Evolutionary conservation across 1,139 yeast genomes (phyloP), one percentile per base, ranked within the genome.

Genomic region (Debaryomycetaceae sp.): DNA sequence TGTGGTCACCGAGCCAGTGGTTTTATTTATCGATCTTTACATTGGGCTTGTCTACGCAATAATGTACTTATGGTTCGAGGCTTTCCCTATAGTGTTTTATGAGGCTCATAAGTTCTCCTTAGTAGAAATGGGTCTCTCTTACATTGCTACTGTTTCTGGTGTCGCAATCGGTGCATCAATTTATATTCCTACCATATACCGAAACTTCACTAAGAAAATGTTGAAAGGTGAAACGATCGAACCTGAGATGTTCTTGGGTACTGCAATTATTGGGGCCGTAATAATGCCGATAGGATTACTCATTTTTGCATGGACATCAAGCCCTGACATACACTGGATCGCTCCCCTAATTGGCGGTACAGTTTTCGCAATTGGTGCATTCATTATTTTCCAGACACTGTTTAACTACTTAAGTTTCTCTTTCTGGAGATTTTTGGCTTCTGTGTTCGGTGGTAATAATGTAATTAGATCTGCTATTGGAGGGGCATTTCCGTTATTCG

Each of bases 401-500:
- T 68, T 54, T 43, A 73, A 77, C 42, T 85, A 84, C 52, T 67
- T 83, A 34, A 81, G 81, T 5, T 83, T 81, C 56, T 77, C 84
- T 0, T 84, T 81, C 55, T 61, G 56, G 39, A 58, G 65, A 38
- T 71, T 67, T 50, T 56, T 75, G 52, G 85, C 84, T 0, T 78
- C 84, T 5, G 82, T 77, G 4, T 78, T 75, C 55, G 83, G 83
- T 1, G 73, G 79, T 18, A 78, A 78, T 49, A 78, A 70, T 11
- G 61, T 78, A 40, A 67, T 70, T 48, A 66, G 85, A 49, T 70
- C 81, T 1, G 61, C 64, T 2, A 65, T 78, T 54, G 87, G 82
- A 0, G 80, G 80, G 29, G 76, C 75, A 4, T 81, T 81, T 67
- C 87, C 87, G 34, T 60, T 81, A 36, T 79, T 81, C 52, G 85